These are phyloP conservation scores for Hemisphaericaspora nanyangensis DNA, from an alignment of 805 yeast species.

Conservation along the genomic window DNA sequence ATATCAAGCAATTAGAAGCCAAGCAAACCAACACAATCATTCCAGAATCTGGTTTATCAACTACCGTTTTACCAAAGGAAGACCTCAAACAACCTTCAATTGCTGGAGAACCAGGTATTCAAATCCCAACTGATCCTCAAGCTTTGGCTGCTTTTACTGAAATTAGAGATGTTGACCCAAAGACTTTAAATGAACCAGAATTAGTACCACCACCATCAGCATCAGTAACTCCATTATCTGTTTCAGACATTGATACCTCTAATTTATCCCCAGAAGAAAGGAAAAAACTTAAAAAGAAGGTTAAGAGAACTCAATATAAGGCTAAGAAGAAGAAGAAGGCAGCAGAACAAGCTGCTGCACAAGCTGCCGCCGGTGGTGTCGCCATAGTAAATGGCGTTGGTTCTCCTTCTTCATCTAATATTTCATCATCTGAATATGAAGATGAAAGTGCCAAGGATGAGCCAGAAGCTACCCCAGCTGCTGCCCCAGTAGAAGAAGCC, in stretches of 20 bases:
- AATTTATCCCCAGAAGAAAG: conserved; percentile 30
- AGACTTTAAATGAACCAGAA: conserved; percentile 45
- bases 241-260: conserved; percentile 7
- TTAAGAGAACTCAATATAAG: conserved; percentile 40
- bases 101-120: conserved; percentile 72
- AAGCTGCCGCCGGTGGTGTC: conserved; percentile 10
- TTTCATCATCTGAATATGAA: conserved; percentile 11
- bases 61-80: conserved; percentile 36
- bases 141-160: conserved; percentile 64
- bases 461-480: conserved; percentile 19
- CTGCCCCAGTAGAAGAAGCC: conserved; percentile 12
- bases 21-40: conserved; percentile 18
- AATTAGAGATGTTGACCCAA: conserved; percentile 45
- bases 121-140: conserved; percentile 57
- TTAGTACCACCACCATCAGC: conserved; percentile 4
- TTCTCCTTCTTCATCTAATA: conserved; percentile 18
- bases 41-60: conserved; percentile 30
- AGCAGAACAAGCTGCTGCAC: conserved; percentile 9
- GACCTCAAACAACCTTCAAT: conserved; percentile 35
- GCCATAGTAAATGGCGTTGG: conserved; percentile 14
- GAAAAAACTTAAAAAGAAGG: conserved; percentile 42
- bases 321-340: conserved; percentile 36
- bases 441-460: conserved; percentile 14
- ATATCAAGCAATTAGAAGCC: conserved; percentile 20
- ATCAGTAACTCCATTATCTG: conserved; percentile 1